Percentiles rank a stretch among this genome's conserved stretches.
Conservation (phyloP, 2,329 filamentous ascomycete species). For the Decorospora gaudefroyi region DNA sequence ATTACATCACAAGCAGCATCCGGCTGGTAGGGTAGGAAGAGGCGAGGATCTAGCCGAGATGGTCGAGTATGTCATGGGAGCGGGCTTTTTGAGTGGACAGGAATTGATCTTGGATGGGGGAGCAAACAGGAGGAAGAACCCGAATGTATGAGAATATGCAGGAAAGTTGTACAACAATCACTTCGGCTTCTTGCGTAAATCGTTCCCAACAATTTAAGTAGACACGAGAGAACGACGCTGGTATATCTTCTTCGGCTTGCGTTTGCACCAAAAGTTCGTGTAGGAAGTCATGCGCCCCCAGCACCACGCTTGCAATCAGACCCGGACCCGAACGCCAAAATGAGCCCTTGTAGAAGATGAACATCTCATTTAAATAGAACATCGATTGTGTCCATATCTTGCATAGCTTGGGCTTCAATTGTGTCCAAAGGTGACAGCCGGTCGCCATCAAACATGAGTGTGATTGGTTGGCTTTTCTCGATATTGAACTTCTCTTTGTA, state of each 20-base stretch:
- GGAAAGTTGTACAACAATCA: neutral
- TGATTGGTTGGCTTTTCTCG: constrained; percentile 35
- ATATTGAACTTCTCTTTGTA: constrained; percentile 34
- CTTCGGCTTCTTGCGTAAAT: neutral
- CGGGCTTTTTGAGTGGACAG: constrained; percentile 48
- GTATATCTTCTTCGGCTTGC: no score
- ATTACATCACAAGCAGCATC: constrained; percentile 56
- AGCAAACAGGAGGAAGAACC: constrained; percentile 31
- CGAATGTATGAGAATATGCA: constrained; percentile 17
- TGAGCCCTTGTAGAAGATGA: neutral
- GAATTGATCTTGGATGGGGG: constrained; percentile 31
- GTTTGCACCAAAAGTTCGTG: neutral
- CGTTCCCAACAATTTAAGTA: no score
- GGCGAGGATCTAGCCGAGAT: constrained; percentile 54
- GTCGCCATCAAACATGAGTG: constrained; percentile 48
- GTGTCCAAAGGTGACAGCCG: constrained; percentile 40
- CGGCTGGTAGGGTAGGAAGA: constrained; percentile 55
- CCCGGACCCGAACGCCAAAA: neutral
- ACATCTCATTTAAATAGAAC: constrained; percentile 43
- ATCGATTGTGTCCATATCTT: constrained; percentile 46
- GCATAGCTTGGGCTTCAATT: constrained; percentile 42
- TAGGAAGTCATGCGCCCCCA: constrained; percentile 4
- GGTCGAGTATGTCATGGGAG: constrained; percentile 50
- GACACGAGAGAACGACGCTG: no score
- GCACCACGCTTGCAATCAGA: constrained; percentile 9